These are phyloP conservation scores for Jamesozyma rosinii DNA, from an alignment of 805 yeast genomes.

Conservation along the genomic window DNA sequence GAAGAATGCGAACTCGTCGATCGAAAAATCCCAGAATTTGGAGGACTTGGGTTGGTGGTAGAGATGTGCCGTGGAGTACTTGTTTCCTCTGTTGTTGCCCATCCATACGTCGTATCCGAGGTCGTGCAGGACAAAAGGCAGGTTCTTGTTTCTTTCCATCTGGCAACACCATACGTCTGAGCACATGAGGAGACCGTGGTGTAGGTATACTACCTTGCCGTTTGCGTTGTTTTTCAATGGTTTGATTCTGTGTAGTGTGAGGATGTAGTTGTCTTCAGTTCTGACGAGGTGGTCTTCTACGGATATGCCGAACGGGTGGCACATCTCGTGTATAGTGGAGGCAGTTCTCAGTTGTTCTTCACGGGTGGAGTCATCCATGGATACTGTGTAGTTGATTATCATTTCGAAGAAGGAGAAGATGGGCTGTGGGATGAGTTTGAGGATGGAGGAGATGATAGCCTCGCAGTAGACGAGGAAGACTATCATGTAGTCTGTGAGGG, in stretches of 20 bases:
- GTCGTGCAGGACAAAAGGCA: conserved; percentile 72
- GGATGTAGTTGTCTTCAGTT: conserved; percentile 67
- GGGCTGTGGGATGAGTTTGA: conserved; percentile 38
- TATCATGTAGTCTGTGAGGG: conserved; percentile 42
- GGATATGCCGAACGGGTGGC: conserved; percentile 55
- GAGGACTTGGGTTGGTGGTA: conserved; percentile 33
- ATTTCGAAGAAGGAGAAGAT: conserved; percentile 33
- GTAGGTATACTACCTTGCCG: conserved; percentile 62
- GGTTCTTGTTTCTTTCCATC: conserved; percentile 38
- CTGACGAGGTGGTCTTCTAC: conserved; percentile 69
- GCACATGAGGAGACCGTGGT: conserved; percentile 86
- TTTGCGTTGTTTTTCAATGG: conserved; percentile 27
- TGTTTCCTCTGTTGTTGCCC: conserved; percentile 89
- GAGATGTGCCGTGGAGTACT: conserved; percentile 76
- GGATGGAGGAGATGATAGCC: conserved; percentile 36
- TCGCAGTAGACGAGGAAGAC: conserved; percentile 44
- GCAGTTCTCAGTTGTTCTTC: conserved; percentile 29
- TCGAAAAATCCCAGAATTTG: conserved; percentile 78
- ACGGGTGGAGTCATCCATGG: conserved; percentile 14
- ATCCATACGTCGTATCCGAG: conserved; percentile 90
- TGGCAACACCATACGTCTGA: conserved; percentile 71
- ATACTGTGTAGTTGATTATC: conserved; percentile 14
- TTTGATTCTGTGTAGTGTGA: conserved; percentile 65
- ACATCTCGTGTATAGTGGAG: conserved; percentile 53
- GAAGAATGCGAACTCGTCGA: conserved; percentile 84